Percentiles rank a stretch among this genome's conserved stretches.
phyloP scores from a whole-genome alignment of 495 filamentous ascomycete species.

The Xylaria palmicola region DNA sequence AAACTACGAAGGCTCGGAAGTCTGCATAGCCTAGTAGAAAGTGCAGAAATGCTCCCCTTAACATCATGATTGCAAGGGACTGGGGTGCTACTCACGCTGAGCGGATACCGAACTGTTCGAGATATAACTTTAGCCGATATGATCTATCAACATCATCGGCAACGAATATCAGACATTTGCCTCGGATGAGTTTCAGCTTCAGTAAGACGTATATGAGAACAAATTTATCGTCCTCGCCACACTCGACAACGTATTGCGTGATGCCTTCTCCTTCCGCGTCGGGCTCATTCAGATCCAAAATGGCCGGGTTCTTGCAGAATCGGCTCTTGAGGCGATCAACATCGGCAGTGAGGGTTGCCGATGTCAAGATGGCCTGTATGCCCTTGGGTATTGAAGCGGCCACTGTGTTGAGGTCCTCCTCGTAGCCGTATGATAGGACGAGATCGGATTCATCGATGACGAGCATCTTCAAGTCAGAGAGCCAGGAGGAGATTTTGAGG shows the following conservation, averaged over 20 bases:
- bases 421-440: constrained; percentile 91
- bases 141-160: constrained; percentile 90
- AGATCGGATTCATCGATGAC: constrained; percentile 96
- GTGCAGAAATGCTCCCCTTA: too few relatives aligned
- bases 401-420: constrained; percentile 79
- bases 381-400: constrained; percentile 75
- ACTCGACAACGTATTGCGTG: constrained; percentile 85
- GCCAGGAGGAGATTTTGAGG: constrained; percentile 66
- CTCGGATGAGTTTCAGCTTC: constrained; percentile 90
- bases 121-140: constrained; percentile 91
- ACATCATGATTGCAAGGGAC: too few relatives aligned
- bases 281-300: constrained; percentile 71
- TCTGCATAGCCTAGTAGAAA: neutral
- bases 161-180: constrained; percentile 93
- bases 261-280: constrained; percentile 71
- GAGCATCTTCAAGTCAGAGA: constrained; percentile 69
- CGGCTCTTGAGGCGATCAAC: constrained; percentile 80
- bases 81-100: constrained; percentile 37
- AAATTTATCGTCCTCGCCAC: constrained; percentile 96
- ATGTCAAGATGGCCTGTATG: constrained; percentile 89
- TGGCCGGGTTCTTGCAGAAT: constrained; percentile 76
- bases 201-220: constrained; percentile 90
- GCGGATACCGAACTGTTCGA: constrained; percentile 94
- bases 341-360: constrained; percentile 84
- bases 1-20: neutral